Evolutionary conservation across 371 early-diverging fungal species (phyloP), one percentile per base, ranked within the genome.

Genomic region (Homolaphlyctis polyrhiza): DNA sequence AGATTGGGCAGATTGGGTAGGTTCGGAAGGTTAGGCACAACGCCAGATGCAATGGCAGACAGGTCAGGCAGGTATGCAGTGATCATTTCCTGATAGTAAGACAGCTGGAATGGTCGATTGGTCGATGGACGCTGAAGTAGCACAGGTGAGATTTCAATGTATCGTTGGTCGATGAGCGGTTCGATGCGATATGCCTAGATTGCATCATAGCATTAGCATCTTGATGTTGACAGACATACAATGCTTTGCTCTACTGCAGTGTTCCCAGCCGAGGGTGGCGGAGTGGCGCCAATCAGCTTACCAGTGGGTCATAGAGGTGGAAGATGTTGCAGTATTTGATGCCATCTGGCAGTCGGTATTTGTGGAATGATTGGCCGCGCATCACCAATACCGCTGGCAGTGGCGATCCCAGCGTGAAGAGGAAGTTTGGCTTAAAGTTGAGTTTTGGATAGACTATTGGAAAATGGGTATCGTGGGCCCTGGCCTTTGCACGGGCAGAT

Each of bases 261-360:
- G n/a, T n/a, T n/a, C n/a, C n/a, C n/a, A n/a, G n/a, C n/a, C n/a
- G n/a, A n/a, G n/a, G n/a, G n/a, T n/a, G n/a, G n/a, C n/a, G n/a
- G n/a, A n/a, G n/a, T n/a, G n/a, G n/a, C n/a, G n/a, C n/a, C n/a
- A n/a, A n/a, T n/a, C n/a, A n/a, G 14, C 58, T n/a, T 63, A 74
- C 72, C 57, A 87, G 65, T 0, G 87, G 87, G 60, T 87, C 89
- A 62, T 83, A 86, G 1, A 88, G 81, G 63, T 87, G 84, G 66
- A 87, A 89, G 29, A 89, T 67, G 69, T 87, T 88, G 66, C 77
- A 79, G 60, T 81, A 78, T 35, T 71, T 66, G 5, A 81, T 84
- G 36, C 75, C 76, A 23, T 66, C 64, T 14, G 86, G 86, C 13
- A 85, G 81, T 30, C 72, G 74, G 67, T 83, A 86, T 5, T 72